phyloP scores from a whole-genome alignment of 2,329 filamentous ascomycete genomes.

The Penicillium sp. region DNA sequence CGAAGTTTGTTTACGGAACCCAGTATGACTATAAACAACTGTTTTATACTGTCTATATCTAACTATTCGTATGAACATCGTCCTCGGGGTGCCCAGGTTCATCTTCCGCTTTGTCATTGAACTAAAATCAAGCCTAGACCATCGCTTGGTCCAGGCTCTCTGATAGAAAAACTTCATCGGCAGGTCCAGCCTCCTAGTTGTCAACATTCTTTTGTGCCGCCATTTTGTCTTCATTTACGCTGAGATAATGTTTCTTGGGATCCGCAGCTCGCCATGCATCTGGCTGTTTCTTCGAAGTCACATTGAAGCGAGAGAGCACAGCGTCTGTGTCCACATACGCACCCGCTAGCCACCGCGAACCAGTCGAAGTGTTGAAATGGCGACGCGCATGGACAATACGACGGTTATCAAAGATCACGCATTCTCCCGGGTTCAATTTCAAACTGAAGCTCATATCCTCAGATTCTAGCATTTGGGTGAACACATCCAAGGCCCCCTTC shows the following conservation, averaged over 20 bases:
- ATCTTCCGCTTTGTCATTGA: too few relatives aligned
- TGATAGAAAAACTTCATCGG: too few relatives aligned
- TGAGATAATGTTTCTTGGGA: background rate
- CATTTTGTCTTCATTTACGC: background rate
- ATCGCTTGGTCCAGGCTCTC: too few relatives aligned
- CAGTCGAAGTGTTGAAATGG: constrained; percentile 66
- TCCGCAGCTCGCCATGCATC: background rate
- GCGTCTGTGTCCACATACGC: constrained; percentile 75
- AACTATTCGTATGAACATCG: too few relatives aligned
- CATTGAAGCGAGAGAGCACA: constrained; percentile 51
- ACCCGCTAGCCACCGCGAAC: constrained; percentile 80
- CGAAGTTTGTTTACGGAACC: too few relatives aligned
- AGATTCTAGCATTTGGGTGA: constrained; percentile 62
- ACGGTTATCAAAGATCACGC: constrained; percentile 89
- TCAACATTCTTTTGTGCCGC: too few relatives aligned
- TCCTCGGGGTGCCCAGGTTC: too few relatives aligned
- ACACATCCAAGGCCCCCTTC: constrained; percentile 31
- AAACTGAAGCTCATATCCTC: constrained; percentile 64
- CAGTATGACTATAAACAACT: too few relatives aligned
- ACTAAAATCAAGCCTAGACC: too few relatives aligned
- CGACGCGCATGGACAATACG: constrained; percentile 80
- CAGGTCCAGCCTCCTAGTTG: too few relatives aligned
- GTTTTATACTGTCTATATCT: too few relatives aligned
- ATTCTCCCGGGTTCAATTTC: constrained; percentile 77
- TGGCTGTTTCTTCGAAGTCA: constrained; percentile 32